Conservation (phyloP, 192 early-diverging fungal species). For the Rhizophagus prolifer region DNA sequence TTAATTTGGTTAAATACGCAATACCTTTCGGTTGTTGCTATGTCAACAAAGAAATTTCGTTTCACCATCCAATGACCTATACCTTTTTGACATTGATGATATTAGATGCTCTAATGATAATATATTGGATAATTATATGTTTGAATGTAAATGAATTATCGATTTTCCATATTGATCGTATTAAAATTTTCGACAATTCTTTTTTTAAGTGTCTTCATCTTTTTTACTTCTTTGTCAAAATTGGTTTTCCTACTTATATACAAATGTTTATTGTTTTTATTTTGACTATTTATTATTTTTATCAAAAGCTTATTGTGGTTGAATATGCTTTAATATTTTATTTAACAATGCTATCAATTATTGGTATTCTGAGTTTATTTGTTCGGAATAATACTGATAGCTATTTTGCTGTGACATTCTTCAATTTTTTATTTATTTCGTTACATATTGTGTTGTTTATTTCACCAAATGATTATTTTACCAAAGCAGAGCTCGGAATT, state of each 20-base stretch:
- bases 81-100: constrained; percentile 6
- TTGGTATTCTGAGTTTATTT: background rate
- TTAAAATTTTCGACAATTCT: background rate
- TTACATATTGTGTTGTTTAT: constrained; percentile 16
- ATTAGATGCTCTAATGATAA: constrained; percentile 2
- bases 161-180: constrained; percentile 16
- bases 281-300: constrained; percentile 2
- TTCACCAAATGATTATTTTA: constrained; percentile 8
- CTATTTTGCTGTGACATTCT: constrained; percentile 13
- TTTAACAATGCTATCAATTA: background rate
- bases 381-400: background rate
- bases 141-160: background rate
- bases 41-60: constrained; percentile 12
- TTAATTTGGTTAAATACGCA: constrained; percentile 21
- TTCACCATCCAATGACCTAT: constrained; percentile 14
- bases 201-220: background rate
- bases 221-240: constrained; percentile 2
- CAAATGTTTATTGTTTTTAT: constrained; percentile 10
- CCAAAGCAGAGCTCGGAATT: constrained; percentile 13
- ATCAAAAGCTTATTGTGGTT: background rate
- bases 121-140: constrained; percentile 11
- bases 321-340: constrained; percentile 12
- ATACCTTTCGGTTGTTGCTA: constrained; percentile 14
- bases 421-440: constrained; percentile 19
- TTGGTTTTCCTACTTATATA: constrained; percentile 6